These are phyloP conservation scores for Pinguiococcus pyrenoidosus DNA, from an alignment of 108 stramenopile species.

Conservation along the genomic window DNA sequence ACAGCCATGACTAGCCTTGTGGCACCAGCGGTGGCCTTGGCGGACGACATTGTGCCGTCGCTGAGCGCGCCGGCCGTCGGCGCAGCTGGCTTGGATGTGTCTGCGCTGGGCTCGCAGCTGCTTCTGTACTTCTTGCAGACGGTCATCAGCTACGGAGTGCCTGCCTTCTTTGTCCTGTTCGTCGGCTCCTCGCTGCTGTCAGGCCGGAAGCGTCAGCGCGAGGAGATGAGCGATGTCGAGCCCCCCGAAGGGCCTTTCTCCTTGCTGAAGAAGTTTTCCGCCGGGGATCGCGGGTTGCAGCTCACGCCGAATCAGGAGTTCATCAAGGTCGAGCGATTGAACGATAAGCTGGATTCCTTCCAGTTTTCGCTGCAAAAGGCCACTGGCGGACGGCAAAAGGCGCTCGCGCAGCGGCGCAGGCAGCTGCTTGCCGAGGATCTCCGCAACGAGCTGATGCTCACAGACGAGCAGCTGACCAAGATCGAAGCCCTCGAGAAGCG, in stretches of 20 bases:
- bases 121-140: background rate
- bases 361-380: slow-evolving; percentile 52
- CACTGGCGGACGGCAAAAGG: too few species aligned
- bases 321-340: slow-evolving; percentile 51
- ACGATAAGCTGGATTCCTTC: slow-evolving; percentile 53
- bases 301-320: slow-evolving; percentile 18
- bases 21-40: too few species aligned
- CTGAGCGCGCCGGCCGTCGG: too few species aligned
- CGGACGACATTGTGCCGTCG: too few species aligned
- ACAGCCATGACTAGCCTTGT: too few species aligned
- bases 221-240: background rate
- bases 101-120: background rate
- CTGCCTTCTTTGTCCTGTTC: background rate
- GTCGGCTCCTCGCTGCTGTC: background rate
- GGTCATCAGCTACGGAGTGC: background rate
- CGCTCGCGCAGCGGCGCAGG: too few species aligned
- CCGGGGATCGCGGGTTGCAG: background rate
- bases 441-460: too few species aligned
- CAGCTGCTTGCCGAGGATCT: too few species aligned
- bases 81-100: too few species aligned
- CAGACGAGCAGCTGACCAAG: too few species aligned
- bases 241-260: background rate
- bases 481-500: too few species aligned
- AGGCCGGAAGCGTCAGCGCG: background rate
- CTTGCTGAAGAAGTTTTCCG: background rate